A percentile compares a stretch with the other conserved stretches of the same genome.
These are phyloP conservation scores for Cajanus cajan DNA, from an alignment of 306 rosid species.

Conservation along the genomic window DNA sequence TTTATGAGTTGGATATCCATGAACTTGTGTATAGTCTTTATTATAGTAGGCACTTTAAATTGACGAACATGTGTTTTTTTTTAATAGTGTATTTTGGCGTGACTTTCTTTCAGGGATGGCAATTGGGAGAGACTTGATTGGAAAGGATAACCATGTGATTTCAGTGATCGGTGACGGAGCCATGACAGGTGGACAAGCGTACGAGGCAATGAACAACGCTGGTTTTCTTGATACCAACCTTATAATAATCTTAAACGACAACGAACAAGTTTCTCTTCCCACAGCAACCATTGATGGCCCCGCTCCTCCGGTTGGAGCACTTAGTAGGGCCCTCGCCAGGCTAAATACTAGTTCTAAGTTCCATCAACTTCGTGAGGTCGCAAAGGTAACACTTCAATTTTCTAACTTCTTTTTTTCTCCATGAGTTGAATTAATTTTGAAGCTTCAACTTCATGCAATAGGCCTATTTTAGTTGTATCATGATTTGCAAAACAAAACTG, in stretches of 20 bases:
- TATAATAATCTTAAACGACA: constrained; percentile 63
- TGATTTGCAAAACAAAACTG: too few species aligned
- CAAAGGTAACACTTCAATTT: constrained; percentile 38
- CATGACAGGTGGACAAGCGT: constrained; percentile 73
- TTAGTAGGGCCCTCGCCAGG: constrained; percentile 49
- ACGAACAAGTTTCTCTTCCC: constrained; percentile 68
- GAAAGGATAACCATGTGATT: constrained; percentile 56
- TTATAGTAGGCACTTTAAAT: background rate
- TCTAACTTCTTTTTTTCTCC: background rate
- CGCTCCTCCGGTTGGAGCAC: constrained; percentile 63
- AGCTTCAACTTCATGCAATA: background rate
- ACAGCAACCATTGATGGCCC: constrained; percentile 69
- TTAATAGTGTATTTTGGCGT: background rate
- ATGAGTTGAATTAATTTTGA: background rate
- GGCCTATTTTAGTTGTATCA: background rate
- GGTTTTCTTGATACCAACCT: constrained; percentile 63
- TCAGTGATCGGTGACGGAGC: constrained; percentile 75
- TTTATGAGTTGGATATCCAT: background rate
- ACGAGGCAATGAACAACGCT: constrained; percentile 76
- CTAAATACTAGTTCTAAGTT: constrained; percentile 44
- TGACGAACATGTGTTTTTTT: background rate
- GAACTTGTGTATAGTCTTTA: background rate
- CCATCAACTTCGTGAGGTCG: constrained; percentile 49
- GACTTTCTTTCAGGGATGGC: constrained; percentile 55
- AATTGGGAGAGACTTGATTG: constrained; percentile 56